Evolutionary conservation across 257 asterid genomes (phyloP), one percentile per base, ranked within the genome.

Genomic region (Scutellaria minor): DNA sequence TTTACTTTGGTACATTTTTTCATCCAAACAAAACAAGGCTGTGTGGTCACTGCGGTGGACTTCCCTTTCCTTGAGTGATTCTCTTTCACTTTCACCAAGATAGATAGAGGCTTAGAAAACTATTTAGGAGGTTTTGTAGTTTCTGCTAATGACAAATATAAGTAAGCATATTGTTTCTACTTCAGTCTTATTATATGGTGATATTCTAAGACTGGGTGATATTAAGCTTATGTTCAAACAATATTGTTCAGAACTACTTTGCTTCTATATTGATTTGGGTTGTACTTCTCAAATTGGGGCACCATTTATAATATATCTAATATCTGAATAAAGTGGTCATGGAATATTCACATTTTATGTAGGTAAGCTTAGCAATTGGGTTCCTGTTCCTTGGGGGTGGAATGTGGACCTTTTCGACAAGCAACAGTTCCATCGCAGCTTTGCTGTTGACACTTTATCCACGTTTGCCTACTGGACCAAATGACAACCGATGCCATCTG

Each of bases 301-400:
- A 24, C 27, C 27, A 24, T 64, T 73, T 59, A 42, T 51, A 50
- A 9, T 48, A 54, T 22, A 52, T 72, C 11, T 61, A 42, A 44
- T 48, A 63, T 44, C 65, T 68, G 55, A 13, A 55, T 8, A 69
- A 20, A 64, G 52, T 66, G 31, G 11, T 58, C 56, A 60, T 79
- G 72, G 72, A 62, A 72, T 56, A 12, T 64, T 72, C 65, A 53
- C 71, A 67, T 76, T 58, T 54, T 35, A 58, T 70, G 76, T 86
- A 95, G 99, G 97, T 91, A 69, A 95, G 99, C 84, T 84, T 95
- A 79, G 95, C 93, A 51, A 83, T 82, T 74, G 99, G 99, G 68
- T 95, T 95, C 85, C 71, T 95, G 89, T 95, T 95, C 84, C 90
- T 95, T 82, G 98, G 99, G 47, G 97, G 97, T 75, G 99, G 98